Evolutionary conservation across 345 rosid genomes (phyloP), one percentile per base, ranked within the genome.

Genomic region (Ricinus communis): DNA sequence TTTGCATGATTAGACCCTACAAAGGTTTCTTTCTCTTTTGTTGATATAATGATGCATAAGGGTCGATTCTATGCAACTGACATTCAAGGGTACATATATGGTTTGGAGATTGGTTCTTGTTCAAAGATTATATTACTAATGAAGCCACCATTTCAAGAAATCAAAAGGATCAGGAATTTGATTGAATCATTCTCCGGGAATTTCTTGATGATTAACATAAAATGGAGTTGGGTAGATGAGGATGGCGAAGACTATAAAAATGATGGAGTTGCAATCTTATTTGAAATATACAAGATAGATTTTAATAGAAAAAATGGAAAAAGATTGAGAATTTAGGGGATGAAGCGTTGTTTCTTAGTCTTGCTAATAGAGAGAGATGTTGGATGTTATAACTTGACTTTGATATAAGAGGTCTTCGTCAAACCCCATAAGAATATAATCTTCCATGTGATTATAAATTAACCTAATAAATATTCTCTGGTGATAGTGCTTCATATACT

Each of bases 21-120:
- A 15, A 28, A 62, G 12, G 12, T 15, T 19, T n/a, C n/a, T n/a
- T n/a, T 33, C 6, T 40, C 31, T 11, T 62, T 70, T 59, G 57
- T 10, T 70, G 74, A 70, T 31, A 46, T 70, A 18, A 33, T 59
- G 66, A 11, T 46, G 4, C 31, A 30, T 16, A 22, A 60, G 38
- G 66, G 73, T 33, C 55, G 46, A 33, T 60, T 59, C 1, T 70
- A 70, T 7, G 73, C 58, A 8, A 15, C 45, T 1, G 58, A 70
- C 21, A 7, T 0, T 0, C 11, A 14, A 11, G 66, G 66, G 38
- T 21, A 33, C 12, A 49, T 70, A 49, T n/a, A 43, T 12, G 12
- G 30, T 14, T 59, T 66, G 3, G 47, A 46, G 3, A 14, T 47
- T 31, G 58, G n/a, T 27, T 36, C 50, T 8, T 15, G 22, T 30